A percentile compares a stretch with the other conserved stretches of the same genome.
These are phyloP conservation scores for Cryptococcus maquisensis DNA, from an alignment of 1,284 basidiomycete genomes.

Conservation along the genomic window DNA sequence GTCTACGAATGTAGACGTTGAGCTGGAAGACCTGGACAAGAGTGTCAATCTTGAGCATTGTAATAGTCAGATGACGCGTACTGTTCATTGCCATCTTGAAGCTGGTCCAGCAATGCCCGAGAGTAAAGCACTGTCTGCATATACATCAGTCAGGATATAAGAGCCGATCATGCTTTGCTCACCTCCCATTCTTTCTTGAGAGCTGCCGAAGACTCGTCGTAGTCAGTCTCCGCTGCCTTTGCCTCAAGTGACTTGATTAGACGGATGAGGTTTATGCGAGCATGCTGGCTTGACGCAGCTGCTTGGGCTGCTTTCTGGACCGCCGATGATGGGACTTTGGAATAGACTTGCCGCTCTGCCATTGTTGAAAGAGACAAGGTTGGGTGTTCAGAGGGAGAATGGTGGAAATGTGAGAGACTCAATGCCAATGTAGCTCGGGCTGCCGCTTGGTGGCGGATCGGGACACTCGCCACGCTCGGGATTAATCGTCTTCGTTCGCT, in stretches of 20 bases:
- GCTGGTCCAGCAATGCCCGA: constrained; percentile 26
- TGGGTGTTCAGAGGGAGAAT: too few relatives aligned
- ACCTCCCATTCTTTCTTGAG: constrained; percentile 45
- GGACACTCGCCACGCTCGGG: constrained; percentile 1
- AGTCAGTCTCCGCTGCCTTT: constrained; percentile 16
- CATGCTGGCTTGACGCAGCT: constrained; percentile 35
- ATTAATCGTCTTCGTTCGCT: neutral
- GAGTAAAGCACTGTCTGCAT: constrained; percentile 40
- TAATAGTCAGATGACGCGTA: constrained; percentile 10
- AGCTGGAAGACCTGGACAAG: constrained; percentile 22
- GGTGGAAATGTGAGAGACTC: too few relatives aligned
- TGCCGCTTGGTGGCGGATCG: neutral
- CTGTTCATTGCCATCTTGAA: constrained; percentile 37
- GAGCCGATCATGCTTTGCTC: neutral
- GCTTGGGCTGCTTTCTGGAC: constrained; percentile 24
- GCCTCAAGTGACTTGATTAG: constrained; percentile 36
- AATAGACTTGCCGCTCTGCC: neutral
- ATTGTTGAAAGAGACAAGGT: neutral
- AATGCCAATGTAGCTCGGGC: neutral
- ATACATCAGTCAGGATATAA: neutral
- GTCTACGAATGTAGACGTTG: constrained; percentile 11
- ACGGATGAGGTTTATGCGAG: constrained; percentile 41
- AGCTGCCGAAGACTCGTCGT: constrained; percentile 24
- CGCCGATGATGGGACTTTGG: constrained; percentile 18
- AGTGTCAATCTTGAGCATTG: neutral